These are phyloP conservation scores for Curvularia verruculosa DNA, from an alignment of 2,329 filamentous ascomycete species.

Conservation along the genomic window DNA sequence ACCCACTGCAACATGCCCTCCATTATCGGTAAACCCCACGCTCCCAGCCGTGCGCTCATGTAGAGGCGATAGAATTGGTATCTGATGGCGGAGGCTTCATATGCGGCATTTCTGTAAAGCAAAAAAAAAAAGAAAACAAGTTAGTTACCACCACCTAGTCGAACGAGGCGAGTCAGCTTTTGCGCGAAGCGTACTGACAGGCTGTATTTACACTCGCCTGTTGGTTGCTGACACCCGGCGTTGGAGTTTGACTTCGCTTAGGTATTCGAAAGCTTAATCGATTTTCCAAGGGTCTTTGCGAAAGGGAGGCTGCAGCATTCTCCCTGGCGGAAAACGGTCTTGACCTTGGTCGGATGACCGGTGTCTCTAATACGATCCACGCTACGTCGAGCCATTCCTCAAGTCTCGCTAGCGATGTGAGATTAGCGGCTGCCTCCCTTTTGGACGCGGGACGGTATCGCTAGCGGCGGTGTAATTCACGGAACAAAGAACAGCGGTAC, in stretches of 20 bases:
- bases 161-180: constrained; percentile 23
- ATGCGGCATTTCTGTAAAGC: constrained; percentile 16
- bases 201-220: constrained; percentile 4
- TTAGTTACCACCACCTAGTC: constrained; percentile 12
- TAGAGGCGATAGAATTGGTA: constrained; percentile 7
- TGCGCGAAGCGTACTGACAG: constrained; percentile 16
- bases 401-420: constrained; percentile 14
- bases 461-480: constrained; percentile 12
- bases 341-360: constrained; percentile 13
- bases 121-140: constrained; percentile 13
- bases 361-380: constrained; percentile 10
- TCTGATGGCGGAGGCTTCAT: constrained; percentile 14
- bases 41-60: constrained; percentile 7
- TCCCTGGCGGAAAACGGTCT: neutral
- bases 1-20: constrained; percentile 10
- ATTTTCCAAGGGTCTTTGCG: constrained; percentile 6
- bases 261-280: neutral
- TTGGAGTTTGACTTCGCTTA: neutral
- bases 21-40: constrained; percentile 13
- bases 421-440: constrained; percentile 11
- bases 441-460: constrained; percentile 11
- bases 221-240: constrained; percentile 3
- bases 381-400: constrained; percentile 4
- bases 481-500: neutral
- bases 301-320: constrained; percentile 2